Evolutionary conservation across 2,329 filamentous ascomycete species (phyloP).

Genomic region (Arthrinium puccinioides): DNA sequence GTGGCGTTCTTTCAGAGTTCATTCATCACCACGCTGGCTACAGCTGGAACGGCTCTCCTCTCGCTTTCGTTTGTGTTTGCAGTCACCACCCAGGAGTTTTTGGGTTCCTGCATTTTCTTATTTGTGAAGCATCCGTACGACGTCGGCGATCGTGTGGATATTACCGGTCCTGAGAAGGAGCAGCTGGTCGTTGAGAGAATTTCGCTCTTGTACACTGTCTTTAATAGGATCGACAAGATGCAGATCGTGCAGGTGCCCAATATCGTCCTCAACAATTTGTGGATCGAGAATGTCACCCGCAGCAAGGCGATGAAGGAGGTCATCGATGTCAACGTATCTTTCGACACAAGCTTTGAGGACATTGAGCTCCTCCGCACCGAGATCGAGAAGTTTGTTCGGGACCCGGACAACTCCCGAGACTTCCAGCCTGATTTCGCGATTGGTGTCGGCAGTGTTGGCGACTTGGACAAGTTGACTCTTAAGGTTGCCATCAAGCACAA

Average conservation of each 20-base stretch:
- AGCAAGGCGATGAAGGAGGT: slow-evolving; percentile 88
- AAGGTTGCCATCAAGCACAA: slow-evolving; percentile 85
- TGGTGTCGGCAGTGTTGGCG: slow-evolving; percentile 69
- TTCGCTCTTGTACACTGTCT: slow-evolving; percentile 86
- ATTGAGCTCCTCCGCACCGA: slow-evolving; percentile 78
- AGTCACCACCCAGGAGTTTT: slow-evolving; percentile 83
- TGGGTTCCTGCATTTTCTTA: slow-evolving; percentile 97
- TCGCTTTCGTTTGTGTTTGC: slow-evolving; percentile 97
- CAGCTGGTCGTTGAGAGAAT: slow-evolving; percentile 86
- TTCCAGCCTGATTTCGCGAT: slow-evolving; percentile 81
- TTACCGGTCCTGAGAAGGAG: slow-evolving; percentile 48
- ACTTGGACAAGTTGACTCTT: slow-evolving; percentile 82
- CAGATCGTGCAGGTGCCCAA: slow-evolving; percentile 83
- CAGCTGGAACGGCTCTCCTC: slow-evolving; percentile 83
- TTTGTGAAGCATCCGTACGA: slow-evolving; percentile 99
- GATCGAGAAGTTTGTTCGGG: slow-evolving; percentile 76
- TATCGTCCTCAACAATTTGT: slow-evolving; percentile 83
- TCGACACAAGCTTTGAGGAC: slow-evolving; percentile 83
- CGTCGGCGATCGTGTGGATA: slow-evolving; percentile 88
- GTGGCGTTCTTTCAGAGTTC: slow-evolving; percentile 83
- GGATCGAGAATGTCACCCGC: slow-evolving; percentile 90
- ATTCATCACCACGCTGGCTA: slow-evolving; percentile 79
- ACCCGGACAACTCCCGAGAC: slow-evolving; percentile 81
- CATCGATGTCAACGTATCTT: slow-evolving; percentile 72
- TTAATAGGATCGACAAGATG: slow-evolving; percentile 74